Conservation (phyloP, 768 basidiomycete genomes). For the Calocybe gangraenosa region DNA sequence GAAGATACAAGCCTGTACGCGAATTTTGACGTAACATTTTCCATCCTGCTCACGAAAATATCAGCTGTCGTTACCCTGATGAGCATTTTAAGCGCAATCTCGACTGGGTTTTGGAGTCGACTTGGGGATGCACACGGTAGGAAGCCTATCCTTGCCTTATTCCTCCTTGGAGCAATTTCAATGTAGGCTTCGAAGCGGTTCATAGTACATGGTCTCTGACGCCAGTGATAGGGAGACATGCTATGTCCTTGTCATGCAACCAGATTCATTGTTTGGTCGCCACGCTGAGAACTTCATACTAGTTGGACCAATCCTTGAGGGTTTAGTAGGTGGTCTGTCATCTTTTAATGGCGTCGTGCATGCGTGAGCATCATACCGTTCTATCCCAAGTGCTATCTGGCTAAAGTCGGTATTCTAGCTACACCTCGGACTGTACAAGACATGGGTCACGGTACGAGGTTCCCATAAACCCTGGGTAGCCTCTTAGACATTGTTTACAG, state of each 20-base stretch:
- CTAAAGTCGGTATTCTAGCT: slow-evolving; percentile 33
- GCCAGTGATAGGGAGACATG: slow-evolving; percentile 57
- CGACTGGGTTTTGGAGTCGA: slow-evolving; percentile 85
- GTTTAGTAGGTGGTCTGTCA: slow-evolving; percentile 68
- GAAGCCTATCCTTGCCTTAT: slow-evolving; percentile 64
- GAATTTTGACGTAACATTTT: background rate
- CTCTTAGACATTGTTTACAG: slow-evolving; percentile 23
- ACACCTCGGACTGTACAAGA: slow-evolving; percentile 48
- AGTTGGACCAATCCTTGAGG: slow-evolving; percentile 75
- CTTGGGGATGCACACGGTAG: slow-evolving; percentile 75
- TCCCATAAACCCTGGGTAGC: background rate
- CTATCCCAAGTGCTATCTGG: slow-evolving; percentile 21
- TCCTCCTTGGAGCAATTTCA: slow-evolving; percentile 64
- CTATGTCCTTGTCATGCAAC: slow-evolving; percentile 75
- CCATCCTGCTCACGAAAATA: slow-evolving; percentile 2
- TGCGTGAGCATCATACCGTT: slow-evolving; percentile 50
- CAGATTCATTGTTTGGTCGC: slow-evolving; percentile 37
- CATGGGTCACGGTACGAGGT: slow-evolving; percentile 40
- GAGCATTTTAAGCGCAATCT: slow-evolving; percentile 76
- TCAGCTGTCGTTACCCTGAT: slow-evolving; percentile 68
- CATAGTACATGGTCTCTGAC: slow-evolving; percentile 3
- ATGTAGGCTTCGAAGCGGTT: slow-evolving; percentile 47
- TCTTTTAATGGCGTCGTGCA: slow-evolving; percentile 64
- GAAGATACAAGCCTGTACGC: slow-evolving; percentile 60
- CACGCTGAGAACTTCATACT: slow-evolving; percentile 73